Conservation (phyloP, 306 rosid species). For the Vigna angularis region DNA sequence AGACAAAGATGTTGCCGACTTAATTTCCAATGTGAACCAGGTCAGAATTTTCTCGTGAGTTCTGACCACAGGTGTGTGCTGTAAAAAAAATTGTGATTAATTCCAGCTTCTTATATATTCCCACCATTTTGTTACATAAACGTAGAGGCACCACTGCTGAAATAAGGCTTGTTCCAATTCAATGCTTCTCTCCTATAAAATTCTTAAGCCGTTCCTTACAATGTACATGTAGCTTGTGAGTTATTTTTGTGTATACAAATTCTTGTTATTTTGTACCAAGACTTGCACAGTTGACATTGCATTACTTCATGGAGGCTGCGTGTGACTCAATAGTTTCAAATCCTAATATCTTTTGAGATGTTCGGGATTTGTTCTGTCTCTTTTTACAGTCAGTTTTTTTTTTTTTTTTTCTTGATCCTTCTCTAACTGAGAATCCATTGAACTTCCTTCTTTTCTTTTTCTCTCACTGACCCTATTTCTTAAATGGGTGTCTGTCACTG, state of each 20-base stretch:
- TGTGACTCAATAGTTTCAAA: conserved; percentile 42
- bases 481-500: conserved; percentile 68
- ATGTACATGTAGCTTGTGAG: conserved; percentile 41
- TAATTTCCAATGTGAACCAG: conserved; percentile 47
- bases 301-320: conserved; percentile 44
- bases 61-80: conserved; percentile 72
- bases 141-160: conserved; percentile 44
- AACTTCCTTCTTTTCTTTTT: conserved; percentile 42
- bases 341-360: conserved; percentile 44
- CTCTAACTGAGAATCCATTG: conserved; percentile 49
- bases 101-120: conserved; percentile 42
- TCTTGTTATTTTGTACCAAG: conserved; percentile 1
- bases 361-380: conserved; percentile 47
- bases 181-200: conserved; percentile 39
- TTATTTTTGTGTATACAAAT: conserved; percentile 40
- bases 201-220: conserved; percentile 37
- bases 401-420: conserved; percentile 50
- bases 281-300: conserved; percentile 37
- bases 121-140: conserved; percentile 52
- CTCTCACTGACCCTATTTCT: conserved; percentile 57
- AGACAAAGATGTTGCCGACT: conserved; percentile 43
- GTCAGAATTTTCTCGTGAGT: conserved; percentile 53
- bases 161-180: conserved; percentile 52
- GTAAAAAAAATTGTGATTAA: conserved; percentile 52
- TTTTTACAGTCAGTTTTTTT: conserved; percentile 42